Evolutionary conservation across 2,329 filamentous ascomycete species (phyloP).

Genomic region (Stemphylium lycopersici): DNA sequence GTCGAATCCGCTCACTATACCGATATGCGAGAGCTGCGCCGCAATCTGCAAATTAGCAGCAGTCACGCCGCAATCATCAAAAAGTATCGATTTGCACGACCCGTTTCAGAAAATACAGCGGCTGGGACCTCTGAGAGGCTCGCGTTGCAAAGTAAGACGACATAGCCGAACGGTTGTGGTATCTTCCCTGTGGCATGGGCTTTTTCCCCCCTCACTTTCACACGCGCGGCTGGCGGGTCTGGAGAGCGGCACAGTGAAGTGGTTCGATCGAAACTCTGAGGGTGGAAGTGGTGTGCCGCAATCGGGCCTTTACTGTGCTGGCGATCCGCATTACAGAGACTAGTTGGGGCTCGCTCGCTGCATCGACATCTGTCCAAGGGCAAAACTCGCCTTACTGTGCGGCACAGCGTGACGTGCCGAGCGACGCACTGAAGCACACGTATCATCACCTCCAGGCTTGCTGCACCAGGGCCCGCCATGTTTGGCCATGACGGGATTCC

Average conservation of each 20-base stretch:
- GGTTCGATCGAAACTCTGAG: not conserved
- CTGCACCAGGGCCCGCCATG: too few relatives aligned
- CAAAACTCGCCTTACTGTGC: not conserved
- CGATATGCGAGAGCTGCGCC: conserved; percentile 2
- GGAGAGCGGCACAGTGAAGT: not conserved
- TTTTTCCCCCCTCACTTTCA: not conserved
- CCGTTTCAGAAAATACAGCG: conserved; percentile 4
- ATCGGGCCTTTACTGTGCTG: conserved; percentile 3
- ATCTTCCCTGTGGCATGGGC: too few relatives aligned
- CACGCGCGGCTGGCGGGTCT: conserved; percentile 7
- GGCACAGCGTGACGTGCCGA: not conserved
- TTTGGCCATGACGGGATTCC: not conserved
- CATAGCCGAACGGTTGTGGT: not conserved
- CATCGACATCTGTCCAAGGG: not conserved
- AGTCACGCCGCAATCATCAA: conserved; percentile 14
- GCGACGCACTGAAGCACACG: too few relatives aligned
- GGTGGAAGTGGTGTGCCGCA: not conserved
- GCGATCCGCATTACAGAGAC: not conserved
- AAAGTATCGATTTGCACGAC: conserved; percentile 5
- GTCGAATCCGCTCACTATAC: conserved; percentile 1
- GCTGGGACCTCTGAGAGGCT: not conserved
- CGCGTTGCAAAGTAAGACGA: not conserved
- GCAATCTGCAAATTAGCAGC: too few relatives aligned
- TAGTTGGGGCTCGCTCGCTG: too few relatives aligned
- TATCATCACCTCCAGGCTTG: too few relatives aligned